Evolutionary conservation across 2,329 filamentous ascomycete species (phyloP).

Genomic region (Ophiostoma fasciatum): DNA sequence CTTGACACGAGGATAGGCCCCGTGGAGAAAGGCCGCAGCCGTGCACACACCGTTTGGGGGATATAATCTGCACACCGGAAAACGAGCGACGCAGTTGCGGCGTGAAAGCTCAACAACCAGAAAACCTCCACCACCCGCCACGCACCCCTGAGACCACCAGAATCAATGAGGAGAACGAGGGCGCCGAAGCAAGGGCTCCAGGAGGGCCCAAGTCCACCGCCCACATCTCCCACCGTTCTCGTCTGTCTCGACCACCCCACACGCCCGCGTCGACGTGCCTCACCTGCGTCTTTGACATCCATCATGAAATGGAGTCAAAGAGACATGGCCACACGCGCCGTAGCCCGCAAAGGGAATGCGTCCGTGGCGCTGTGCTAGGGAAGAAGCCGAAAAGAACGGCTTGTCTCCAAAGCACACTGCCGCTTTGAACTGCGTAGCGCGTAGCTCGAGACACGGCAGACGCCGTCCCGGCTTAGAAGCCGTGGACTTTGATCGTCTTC

Average conservation of each 20-base stretch:
- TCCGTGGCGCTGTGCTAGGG: neutral
- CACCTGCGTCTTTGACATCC: neutral
- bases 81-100: too few relatives aligned
- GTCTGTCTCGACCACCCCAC: conserved; percentile 1
- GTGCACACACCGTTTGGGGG: too few relatives aligned
- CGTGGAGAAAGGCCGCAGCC: too few relatives aligned
- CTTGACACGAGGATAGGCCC: too few relatives aligned
- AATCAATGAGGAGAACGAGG: too few relatives aligned
- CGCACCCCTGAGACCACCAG: too few relatives aligned
- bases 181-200: too few relatives aligned
- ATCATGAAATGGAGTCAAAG: too few relatives aligned
- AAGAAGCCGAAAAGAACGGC: conserved; percentile 2
- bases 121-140: too few relatives aligned
- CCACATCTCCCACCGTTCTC: neutral
- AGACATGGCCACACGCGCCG: conserved; percentile 3
- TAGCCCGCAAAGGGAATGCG: neutral
- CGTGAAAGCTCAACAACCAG: too few relatives aligned
- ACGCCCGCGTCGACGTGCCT: conserved; percentile 4
- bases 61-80: too few relatives aligned
- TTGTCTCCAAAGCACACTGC: neutral
- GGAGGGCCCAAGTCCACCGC: too few relatives aligned
- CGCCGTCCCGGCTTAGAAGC: conserved; percentile 42
- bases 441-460: conserved; percentile 7
- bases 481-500: conserved; percentile 91
- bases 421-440: conserved; percentile 1